phyloP scores from a whole-genome alignment of 257 asterid species.

The Solanum bulbocastanum region DNA sequence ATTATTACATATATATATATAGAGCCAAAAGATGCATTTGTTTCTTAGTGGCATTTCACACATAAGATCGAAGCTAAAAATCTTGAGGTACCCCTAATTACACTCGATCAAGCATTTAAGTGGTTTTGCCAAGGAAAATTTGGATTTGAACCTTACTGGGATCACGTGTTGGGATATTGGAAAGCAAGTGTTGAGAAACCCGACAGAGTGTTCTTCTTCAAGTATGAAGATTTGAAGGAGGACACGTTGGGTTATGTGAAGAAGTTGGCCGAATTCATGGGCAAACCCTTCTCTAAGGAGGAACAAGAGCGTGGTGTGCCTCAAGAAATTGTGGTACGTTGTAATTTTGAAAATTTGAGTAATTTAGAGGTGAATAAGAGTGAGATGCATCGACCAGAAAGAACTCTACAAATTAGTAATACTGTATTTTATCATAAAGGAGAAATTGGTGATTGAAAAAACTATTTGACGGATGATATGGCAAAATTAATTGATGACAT shows the following conservation, averaged over 20 bases:
- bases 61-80: background rate
- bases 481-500: background rate
- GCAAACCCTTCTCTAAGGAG: background rate
- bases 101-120: background rate
- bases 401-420: rapidly evolving
- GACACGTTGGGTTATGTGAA: background rate
- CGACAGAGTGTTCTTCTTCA: background rate
- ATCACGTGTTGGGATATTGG: background rate
- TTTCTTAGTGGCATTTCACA: too few species aligned
- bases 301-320: background rate
- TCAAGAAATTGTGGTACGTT: background rate
- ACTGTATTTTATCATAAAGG: background rate
- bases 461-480: background rate
- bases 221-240: background rate
- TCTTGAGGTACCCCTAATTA: background rate
- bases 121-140: background rate
- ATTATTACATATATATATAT: too few species aligned
- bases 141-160: background rate
- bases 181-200: background rate
- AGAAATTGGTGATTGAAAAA: too few species aligned
- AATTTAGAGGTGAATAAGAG: background rate
- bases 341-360: background rate
- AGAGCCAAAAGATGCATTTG: too few species aligned
- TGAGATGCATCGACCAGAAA: too few species aligned
- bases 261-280: background rate